phyloP scores from a whole-genome alignment of 768 basidiomycete species.

The Russula compacta region DNA sequence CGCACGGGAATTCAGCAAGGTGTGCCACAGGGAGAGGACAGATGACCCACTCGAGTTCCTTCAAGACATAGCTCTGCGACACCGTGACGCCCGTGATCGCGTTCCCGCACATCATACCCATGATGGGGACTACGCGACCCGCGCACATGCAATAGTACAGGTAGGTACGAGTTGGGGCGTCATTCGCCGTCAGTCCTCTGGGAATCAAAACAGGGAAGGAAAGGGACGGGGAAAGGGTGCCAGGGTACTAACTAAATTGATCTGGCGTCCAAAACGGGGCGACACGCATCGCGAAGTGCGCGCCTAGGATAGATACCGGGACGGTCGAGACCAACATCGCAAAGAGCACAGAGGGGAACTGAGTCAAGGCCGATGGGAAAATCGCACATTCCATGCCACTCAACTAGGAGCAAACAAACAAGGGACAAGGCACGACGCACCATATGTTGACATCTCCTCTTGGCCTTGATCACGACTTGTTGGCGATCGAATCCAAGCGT shows the following conservation, averaged over 20 bases:
- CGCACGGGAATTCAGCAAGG: background rate
- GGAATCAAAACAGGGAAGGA: background rate
- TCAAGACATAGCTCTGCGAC: constrained; percentile 58
- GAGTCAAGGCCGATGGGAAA: background rate
- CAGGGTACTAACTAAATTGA: constrained; percentile 49
- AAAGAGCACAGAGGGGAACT: constrained; percentile 60
- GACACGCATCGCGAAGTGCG: constrained; percentile 67
- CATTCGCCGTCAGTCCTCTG: background rate
- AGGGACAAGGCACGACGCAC: constrained; percentile 30
- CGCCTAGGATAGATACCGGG: constrained; percentile 70
- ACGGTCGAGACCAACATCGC: constrained; percentile 71
- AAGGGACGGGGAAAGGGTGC: background rate
- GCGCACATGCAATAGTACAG: background rate
- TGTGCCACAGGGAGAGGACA: background rate
- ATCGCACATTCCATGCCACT: too few species aligned
- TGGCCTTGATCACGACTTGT: constrained; percentile 70
- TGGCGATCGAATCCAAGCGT: background rate
- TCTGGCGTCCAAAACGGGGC: constrained; percentile 77
- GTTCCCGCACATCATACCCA: constrained; percentile 81
- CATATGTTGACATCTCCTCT: constrained; percentile 66
- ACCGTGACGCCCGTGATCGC: constrained; percentile 72
- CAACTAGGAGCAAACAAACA: background rate
- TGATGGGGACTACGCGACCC: constrained; percentile 51
- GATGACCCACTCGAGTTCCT: constrained; percentile 56
- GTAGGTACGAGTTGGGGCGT: background rate